These are phyloP conservation scores for Trichosporon asahii DNA, from an alignment of 1,284 basidiomycete genomes.

Conservation along the genomic window DNA sequence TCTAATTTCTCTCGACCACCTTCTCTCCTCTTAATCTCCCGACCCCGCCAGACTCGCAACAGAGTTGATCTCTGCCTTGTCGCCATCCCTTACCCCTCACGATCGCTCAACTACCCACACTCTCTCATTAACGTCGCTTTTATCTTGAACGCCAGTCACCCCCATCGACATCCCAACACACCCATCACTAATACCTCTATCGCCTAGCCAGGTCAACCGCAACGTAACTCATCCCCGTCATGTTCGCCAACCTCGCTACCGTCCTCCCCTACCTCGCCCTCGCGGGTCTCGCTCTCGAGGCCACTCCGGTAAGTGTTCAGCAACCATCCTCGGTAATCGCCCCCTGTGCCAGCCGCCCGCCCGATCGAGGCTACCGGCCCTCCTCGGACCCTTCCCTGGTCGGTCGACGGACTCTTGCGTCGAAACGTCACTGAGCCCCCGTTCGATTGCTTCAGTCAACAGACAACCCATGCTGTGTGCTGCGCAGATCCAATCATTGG, in stretches of 20 bases:
- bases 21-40: background rate
- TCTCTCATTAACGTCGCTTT: background rate
- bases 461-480: background rate
- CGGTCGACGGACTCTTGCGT: background rate
- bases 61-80: slow-evolving; percentile 11
- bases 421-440: background rate
- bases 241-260: slow-evolving; percentile 19
- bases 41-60: background rate
- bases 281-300: slow-evolving; percentile 23
- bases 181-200: background rate
- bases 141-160: background rate
- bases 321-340: background rate
- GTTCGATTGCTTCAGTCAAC: background rate
- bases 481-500: background rate
- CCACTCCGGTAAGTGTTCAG: slow-evolving; percentile 21
- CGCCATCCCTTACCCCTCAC: background rate
- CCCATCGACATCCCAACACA: background rate
- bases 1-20: background rate
- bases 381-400: background rate
- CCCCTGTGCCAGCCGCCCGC: background rate
- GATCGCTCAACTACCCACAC: background rate
- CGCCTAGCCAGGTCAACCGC: background rate
- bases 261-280: slow-evolving; percentile 28
- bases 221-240: slow-evolving; percentile 1
- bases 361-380: background rate